A percentile compares a stretch with the other conserved stretches of the same genome.
phyloP scores from a whole-genome alignment of 805 yeast species.

The Nakazawaea anatomiae region DNA sequence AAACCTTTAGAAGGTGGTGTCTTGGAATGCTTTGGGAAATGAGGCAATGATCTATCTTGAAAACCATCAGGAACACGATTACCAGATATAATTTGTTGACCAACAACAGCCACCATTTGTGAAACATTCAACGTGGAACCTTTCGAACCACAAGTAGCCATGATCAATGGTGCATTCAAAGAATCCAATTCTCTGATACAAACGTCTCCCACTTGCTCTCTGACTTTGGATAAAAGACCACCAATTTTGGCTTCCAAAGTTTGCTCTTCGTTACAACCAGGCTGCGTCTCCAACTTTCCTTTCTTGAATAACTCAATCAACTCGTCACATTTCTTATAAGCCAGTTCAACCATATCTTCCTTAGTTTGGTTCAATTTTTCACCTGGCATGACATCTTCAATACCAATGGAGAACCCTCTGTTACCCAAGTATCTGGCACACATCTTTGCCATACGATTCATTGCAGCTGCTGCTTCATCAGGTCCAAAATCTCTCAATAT shows the following conservation, averaged over 20 bases:
- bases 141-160: conserved; percentile 99
- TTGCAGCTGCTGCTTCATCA: conserved; percentile 88
- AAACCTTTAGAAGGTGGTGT: conserved; percentile 98
- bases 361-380: conserved; percentile 65
- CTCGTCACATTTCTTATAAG: conserved; percentile 88
- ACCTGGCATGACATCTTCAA: conserved; percentile 95
- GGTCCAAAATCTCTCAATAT: conserved; percentile 97
- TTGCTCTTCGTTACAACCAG: conserved; percentile 98
- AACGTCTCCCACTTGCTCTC: conserved; percentile 98
- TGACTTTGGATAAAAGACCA: conserved; percentile 90
- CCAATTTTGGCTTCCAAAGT: conserved; percentile 97
- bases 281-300: conserved; percentile 94
- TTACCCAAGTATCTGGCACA: conserved; percentile 95
- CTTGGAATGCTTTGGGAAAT: conserved; percentile 90
- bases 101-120: conserved; percentile 99
- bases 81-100: conserved; percentile 98
- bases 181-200: conserved; percentile 89
- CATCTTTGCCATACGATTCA: conserved; percentile 99
- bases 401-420: conserved; percentile 96
- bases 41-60: conserved; percentile 97
- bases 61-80: conserved; percentile 99
- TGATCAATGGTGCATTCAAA: conserved; percentile 91
- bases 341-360: conserved; percentile 84
- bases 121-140: conserved; percentile 98
- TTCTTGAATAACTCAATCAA: conserved; percentile 69